A percentile compares a stretch with the other conserved stretches of the same genome.
Conservation (phyloP, 441 rosid species). For the Biscutella laevigata region DNA sequence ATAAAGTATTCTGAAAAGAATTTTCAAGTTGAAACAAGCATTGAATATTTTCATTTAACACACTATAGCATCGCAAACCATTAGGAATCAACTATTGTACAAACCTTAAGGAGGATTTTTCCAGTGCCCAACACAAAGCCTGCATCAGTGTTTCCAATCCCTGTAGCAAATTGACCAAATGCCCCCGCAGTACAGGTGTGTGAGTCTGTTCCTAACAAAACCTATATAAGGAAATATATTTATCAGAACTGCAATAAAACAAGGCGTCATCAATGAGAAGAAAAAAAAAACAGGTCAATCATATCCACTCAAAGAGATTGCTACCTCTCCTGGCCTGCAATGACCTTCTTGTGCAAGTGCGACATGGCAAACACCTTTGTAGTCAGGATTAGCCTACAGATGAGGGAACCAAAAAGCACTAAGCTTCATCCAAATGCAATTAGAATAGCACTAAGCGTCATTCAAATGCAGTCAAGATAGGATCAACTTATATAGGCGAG, state of each 20-base stretch:
- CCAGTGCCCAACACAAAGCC: slow-evolving; percentile 91
- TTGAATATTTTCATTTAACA: background rate
- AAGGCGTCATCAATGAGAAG: background rate
- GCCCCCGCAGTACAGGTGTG: slow-evolving; percentile 99
- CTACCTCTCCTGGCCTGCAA: slow-evolving; percentile 97
- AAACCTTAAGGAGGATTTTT: slow-evolving; percentile 85
- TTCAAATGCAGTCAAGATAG: background rate
- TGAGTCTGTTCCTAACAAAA: slow-evolving; percentile 85
- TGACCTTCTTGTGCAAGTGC: slow-evolving; percentile 99
- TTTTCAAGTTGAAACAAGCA: background rate
- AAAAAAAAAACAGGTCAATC: background rate
- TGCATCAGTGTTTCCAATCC: slow-evolving; percentile 97
- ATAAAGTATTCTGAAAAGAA: background rate
- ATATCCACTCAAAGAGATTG: background rate
- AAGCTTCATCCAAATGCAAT: background rate
- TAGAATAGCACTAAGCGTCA: no score
- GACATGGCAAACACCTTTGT: slow-evolving; percentile 93
- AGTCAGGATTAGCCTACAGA: slow-evolving; percentile 83
- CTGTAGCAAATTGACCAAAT: slow-evolving; percentile 95
- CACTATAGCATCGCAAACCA: no score
- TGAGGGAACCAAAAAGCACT: background rate
- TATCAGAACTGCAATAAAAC: background rate
- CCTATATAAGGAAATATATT: slow-evolving; percentile 38
- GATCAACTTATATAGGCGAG: background rate
- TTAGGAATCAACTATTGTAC: background rate